These are phyloP conservation scores for Gastrolobium bilobum DNA, from an alignment of 306 rosid genomes.

Conservation along the genomic window DNA sequence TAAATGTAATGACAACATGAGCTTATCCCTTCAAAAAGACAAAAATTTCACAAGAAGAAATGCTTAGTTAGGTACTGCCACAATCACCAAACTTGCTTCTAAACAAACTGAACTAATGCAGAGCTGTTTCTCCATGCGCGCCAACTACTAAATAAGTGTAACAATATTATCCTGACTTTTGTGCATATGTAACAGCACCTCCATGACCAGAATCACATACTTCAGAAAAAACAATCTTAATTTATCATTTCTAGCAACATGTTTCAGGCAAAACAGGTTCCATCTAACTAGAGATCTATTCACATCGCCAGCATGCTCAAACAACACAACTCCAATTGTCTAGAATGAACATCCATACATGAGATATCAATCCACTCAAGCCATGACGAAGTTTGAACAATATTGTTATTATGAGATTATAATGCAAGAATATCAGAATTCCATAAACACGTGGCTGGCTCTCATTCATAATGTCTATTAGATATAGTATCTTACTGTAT, in stretches of 20 bases:
- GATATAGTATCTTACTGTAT: no score
- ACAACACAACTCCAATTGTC: constrained; percentile 47
- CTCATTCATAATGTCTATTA: constrained; percentile 64
- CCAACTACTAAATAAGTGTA: constrained; percentile 38
- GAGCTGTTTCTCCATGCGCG: constrained; percentile 24
- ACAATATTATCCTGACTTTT: constrained; percentile 19
- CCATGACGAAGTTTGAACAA: constrained; percentile 51
- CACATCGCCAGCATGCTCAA: constrained; percentile 42
- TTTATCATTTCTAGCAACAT: constrained; percentile 15
- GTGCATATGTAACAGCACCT: constrained; percentile 22
- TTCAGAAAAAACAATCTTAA: constrained; percentile 6
- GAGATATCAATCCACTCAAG: constrained; percentile 47
- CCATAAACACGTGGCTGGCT: constrained; percentile 58
- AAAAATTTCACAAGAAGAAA: constrained; percentile 34
- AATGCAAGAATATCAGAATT: constrained; percentile 59
- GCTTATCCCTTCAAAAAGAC: constrained; percentile 43
- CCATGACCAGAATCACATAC: constrained; percentile 25
- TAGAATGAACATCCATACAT: constrained; percentile 46
- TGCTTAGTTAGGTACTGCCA: constrained; percentile 45
- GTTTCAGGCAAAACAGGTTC: constrained; percentile 41
- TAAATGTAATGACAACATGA: constrained; percentile 40
- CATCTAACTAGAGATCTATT: constrained; percentile 41
- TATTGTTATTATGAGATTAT: constrained; percentile 42
- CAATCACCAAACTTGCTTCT: constrained; percentile 32
- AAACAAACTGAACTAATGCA: constrained; percentile 46